Percentiles rank a stretch among this genome's conserved stretches.
phyloP scores from a whole-genome alignment of 352 stramenopile genomes.

The Pythium phragmitis region DNA sequence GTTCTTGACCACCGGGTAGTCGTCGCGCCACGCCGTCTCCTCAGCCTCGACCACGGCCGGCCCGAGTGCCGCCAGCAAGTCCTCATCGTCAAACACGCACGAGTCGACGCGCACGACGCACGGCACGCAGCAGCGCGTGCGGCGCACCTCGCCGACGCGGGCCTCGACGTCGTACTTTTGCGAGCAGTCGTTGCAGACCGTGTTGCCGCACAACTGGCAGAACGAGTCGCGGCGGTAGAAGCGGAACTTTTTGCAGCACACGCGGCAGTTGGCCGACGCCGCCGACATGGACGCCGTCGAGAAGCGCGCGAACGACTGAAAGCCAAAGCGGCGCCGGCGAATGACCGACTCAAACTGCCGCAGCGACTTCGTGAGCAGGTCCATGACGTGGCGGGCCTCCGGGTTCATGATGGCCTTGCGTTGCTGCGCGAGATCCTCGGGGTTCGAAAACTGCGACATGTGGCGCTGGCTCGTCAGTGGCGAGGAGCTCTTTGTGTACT shows the following conservation, averaged over 20 bases:
- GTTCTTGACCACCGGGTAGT: slow-evolving; percentile 31
- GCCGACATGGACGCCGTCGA: slow-evolving; percentile 21
- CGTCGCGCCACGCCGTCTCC: slow-evolving; percentile 41
- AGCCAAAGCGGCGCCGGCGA: slow-evolving; percentile 59
- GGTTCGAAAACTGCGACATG: slow-evolving; percentile 24
- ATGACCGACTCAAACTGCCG: slow-evolving; percentile 54
- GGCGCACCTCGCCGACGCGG: slow-evolving; percentile 38
- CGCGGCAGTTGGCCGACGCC: slow-evolving; percentile 39
- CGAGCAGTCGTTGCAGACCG: slow-evolving; percentile 55
- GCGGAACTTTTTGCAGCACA: slow-evolving; percentile 51
- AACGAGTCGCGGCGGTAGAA: slow-evolving; percentile 49
- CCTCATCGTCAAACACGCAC: slow-evolving; percentile 61
- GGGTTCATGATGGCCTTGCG: slow-evolving; percentile 48
- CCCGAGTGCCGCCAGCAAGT: slow-evolving; percentile 42
- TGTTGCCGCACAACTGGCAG: slow-evolving; percentile 58
- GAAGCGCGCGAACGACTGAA: slow-evolving; percentile 70
- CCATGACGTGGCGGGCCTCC: slow-evolving; percentile 41
- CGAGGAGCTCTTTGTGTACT: slow-evolving; percentile 37
- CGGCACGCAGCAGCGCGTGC: slow-evolving; percentile 53
- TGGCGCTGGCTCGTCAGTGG: slow-evolving; percentile 32
- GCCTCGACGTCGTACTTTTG: slow-evolving; percentile 54
- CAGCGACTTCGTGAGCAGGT: slow-evolving; percentile 48
- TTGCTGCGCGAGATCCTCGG: slow-evolving; percentile 31
- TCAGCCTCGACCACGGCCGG: slow-evolving; percentile 42
- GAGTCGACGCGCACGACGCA: slow-evolving; percentile 57